Conservation (phyloP, 2,329 filamentous ascomycete genomes). For the Aspergillus quadrilineatus region DNA sequence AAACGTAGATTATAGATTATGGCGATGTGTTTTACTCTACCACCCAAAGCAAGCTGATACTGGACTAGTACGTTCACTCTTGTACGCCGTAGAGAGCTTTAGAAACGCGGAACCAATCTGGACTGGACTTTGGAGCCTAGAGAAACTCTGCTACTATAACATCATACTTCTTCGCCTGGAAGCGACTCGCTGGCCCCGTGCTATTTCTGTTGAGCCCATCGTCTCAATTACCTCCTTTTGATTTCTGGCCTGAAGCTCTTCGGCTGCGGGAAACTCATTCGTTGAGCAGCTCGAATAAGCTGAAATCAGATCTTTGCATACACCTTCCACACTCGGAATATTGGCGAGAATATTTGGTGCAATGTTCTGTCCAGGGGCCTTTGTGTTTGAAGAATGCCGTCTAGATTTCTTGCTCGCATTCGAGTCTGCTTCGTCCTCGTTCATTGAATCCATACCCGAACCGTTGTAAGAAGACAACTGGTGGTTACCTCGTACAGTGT, state of each 20-base stretch:
- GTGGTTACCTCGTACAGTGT: background rate
- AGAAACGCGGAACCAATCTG: background rate
- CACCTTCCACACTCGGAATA: background rate
- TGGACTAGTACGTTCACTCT: too few species aligned
- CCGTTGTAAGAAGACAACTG: background rate
- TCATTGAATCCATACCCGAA: background rate
- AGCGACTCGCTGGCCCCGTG: conserved; percentile 33
- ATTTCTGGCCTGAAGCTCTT: conserved; percentile 9
- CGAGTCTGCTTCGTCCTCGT: conserved; percentile 8
- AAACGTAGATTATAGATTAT: too few species aligned
- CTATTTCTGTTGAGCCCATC: conserved; percentile 17
- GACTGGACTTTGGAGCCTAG: background rate
- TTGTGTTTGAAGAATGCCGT: conserved; percentile 36
- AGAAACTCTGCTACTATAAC: conserved; percentile 24
- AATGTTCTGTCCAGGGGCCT: conserved; percentile 10
- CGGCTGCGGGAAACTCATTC: background rate
- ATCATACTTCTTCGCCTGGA: conserved; percentile 44
- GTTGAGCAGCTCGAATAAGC: background rate
- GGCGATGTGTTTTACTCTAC: too few species aligned
- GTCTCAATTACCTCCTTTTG: conserved; percentile 11
- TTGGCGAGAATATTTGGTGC: conserved; percentile 3
- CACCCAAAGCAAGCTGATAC: too few species aligned
- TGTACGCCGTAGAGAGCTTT: too few species aligned
- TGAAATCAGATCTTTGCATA: background rate
- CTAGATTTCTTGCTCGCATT: conserved; percentile 25